A percentile compares a stretch with the other conserved stretches of the same genome.
Evolutionary conservation across 306 rosid genomes (phyloP).

Genomic region (Vachellia pachyceras): DNA sequence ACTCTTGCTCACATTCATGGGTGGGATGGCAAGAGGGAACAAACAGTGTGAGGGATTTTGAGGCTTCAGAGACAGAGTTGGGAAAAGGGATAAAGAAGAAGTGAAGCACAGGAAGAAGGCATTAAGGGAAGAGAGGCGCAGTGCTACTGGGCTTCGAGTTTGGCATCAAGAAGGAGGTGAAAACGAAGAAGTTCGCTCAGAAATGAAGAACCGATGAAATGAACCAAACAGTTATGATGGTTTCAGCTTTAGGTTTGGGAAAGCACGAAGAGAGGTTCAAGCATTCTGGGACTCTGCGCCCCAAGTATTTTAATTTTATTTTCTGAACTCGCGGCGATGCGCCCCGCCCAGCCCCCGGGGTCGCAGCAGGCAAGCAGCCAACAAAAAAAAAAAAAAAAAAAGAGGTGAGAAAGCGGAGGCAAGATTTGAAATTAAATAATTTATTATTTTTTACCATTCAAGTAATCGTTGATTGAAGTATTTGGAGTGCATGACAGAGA

Average conservation of each 20-base stretch:
- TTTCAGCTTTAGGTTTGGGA: background rate
- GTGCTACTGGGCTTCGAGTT: constrained; percentile 12
- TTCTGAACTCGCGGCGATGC: background rate
- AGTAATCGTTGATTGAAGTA: too few relatives aligned
- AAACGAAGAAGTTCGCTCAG: background rate
- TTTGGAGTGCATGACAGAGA: too few relatives aligned
- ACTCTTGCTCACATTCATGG: constrained; percentile 45
- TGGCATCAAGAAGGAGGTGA: background rate
- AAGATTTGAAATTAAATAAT: too few relatives aligned
- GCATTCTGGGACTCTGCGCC: background rate
- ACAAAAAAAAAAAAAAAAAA: too few relatives aligned
- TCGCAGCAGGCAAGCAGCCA: too few relatives aligned
- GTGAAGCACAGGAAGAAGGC: constrained; percentile 37
- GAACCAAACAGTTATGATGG: background rate
- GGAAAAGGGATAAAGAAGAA: background rate
- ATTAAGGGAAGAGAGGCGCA: constrained; percentile 27
- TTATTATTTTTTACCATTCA: too few relatives aligned
- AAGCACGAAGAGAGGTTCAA: background rate
- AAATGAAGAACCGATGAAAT: background rate
- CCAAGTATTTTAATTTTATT: background rate
- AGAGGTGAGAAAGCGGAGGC: too few relatives aligned
- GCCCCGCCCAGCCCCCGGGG: too few relatives aligned
- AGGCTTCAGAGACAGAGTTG: background rate
- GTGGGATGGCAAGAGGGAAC: background rate
- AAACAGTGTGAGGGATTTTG: constrained; percentile 23